Percentiles rank a stretch among this genome's conserved stretches.
These are phyloP conservation scores for Liriodendron chinense DNA, from an alignment of 164 flowering plant species.

Conservation along the genomic window DNA sequence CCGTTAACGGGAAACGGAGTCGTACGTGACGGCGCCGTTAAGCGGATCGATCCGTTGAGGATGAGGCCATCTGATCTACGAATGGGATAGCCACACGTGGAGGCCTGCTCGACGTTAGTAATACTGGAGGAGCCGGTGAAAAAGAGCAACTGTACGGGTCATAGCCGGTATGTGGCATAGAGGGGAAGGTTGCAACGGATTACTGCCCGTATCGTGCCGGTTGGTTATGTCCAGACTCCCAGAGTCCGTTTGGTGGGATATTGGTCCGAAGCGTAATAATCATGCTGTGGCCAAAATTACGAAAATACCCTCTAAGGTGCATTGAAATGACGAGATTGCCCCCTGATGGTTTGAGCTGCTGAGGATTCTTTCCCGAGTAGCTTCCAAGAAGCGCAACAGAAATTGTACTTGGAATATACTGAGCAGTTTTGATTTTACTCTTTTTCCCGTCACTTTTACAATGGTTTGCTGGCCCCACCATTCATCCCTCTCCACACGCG, in stretches of 20 bases:
- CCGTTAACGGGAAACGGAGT: slow-evolving; percentile 33
- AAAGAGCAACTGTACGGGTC: not conserved
- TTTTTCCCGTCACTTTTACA: not conserved
- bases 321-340: not conserved
- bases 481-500: not conserved
- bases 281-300: not conserved
- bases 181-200: not conserved
- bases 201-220: slow-evolving; percentile 7
- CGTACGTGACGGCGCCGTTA: slow-evolving; percentile 49
- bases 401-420: not conserved
- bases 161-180: not conserved
- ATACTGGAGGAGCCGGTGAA: not conserved
- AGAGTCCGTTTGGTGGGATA: slow-evolving; percentile 6
- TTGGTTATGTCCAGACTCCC: not conserved
- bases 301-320: not conserved
- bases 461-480: not conserved
- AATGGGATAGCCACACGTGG: not conserved
- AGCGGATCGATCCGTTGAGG: not conserved
- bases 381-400: not conserved
- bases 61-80: not conserved
- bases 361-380: not conserved
- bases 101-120: not conserved
- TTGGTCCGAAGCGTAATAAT: slow-evolving; percentile 3
- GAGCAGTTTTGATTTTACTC: not conserved
- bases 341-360: not conserved